Percentiles rank a stretch among this genome's conserved stretches.
These are phyloP conservation scores for Cordyceps javanica DNA, from an alignment of 2,329 filamentous ascomycete species.

Conservation along the genomic window DNA sequence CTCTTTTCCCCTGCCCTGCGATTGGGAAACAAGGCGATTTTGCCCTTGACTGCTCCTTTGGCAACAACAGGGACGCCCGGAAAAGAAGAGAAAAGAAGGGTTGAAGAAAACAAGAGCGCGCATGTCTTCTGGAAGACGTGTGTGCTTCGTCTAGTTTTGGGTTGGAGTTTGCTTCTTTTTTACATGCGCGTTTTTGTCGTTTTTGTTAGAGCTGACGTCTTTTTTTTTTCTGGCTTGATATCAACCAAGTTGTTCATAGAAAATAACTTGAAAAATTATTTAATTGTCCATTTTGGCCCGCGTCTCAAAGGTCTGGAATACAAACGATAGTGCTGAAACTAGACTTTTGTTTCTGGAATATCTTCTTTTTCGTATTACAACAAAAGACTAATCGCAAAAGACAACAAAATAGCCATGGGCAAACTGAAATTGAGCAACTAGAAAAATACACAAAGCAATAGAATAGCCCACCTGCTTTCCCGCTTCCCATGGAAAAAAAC, in stretches of 20 bases:
- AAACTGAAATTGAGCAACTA: not conserved
- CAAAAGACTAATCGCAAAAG: not conserved
- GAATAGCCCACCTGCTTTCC: slow-evolving; percentile 1
- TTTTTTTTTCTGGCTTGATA: not conserved
- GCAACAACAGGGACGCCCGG: not conserved
- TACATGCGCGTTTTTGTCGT: not conserved
- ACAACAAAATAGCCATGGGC: not conserved
- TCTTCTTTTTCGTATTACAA: not conserved
- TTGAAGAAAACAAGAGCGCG: not conserved
- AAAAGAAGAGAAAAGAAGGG: not conserved
- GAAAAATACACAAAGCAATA: not conserved
- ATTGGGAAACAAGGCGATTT: not conserved
- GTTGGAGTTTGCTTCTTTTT: not conserved
- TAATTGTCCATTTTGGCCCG: no score
- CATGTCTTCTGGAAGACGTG: not conserved
- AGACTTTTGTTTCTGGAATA: no score
- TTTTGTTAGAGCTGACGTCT: not conserved
- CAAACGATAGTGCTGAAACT: no score
- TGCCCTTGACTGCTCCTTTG: no score
- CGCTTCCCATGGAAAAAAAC: not conserved
- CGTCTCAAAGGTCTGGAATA: no score
- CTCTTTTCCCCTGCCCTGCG: not conserved
- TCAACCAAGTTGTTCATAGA: not conserved
- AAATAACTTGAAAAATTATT: no score
- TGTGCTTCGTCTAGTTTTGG: not conserved